These are phyloP conservation scores for Phoma sp. DNA, from an alignment of 2,329 filamentous ascomycete genomes.

Conservation along the genomic window DNA sequence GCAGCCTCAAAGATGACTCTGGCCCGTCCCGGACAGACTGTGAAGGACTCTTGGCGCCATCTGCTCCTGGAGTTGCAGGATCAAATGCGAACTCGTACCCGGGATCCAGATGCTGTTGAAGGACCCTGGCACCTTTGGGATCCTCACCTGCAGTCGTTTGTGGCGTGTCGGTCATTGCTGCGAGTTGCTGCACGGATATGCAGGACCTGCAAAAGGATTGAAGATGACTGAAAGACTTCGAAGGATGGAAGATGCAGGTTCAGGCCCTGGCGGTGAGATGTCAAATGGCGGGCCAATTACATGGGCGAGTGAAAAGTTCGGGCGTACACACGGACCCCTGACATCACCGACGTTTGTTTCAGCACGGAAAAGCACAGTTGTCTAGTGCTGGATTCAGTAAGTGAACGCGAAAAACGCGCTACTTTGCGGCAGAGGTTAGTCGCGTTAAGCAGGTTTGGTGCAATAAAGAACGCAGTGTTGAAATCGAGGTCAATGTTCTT, in stretches of 20 bases:
- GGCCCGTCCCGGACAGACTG: conserved; percentile 34
- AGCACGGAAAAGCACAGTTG: conserved; percentile 10
- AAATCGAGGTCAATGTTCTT: background rate
- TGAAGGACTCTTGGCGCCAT: conserved; percentile 35
- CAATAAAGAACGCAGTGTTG: background rate
- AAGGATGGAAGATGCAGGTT: conserved; percentile 6
- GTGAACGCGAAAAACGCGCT: background rate
- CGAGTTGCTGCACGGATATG: background rate
- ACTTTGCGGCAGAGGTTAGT: background rate
- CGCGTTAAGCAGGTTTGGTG: background rate
- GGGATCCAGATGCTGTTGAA: conserved; percentile 53
- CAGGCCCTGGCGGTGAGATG: conserved; percentile 29
- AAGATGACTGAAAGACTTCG: conserved; percentile 3
- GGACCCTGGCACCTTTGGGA: conserved; percentile 45
- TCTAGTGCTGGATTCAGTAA: conserved; percentile 5
- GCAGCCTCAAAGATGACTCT: conserved; percentile 74
- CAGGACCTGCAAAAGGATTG: background rate
- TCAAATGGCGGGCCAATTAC: conserved; percentile 32
- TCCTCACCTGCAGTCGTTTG: conserved; percentile 37
- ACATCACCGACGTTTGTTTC: conserved; percentile 33
- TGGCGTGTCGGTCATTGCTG: conserved; percentile 40
- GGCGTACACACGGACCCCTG: conserved; percentile 31
- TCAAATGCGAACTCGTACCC: conserved; percentile 54
- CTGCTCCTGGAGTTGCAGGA: conserved; percentile 34
- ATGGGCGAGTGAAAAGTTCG: conserved; percentile 33